Base-by-base conservation (phyloP, 2,329 filamentous ascomycete species). In the Ceratocystis smalleyi region DNA sequence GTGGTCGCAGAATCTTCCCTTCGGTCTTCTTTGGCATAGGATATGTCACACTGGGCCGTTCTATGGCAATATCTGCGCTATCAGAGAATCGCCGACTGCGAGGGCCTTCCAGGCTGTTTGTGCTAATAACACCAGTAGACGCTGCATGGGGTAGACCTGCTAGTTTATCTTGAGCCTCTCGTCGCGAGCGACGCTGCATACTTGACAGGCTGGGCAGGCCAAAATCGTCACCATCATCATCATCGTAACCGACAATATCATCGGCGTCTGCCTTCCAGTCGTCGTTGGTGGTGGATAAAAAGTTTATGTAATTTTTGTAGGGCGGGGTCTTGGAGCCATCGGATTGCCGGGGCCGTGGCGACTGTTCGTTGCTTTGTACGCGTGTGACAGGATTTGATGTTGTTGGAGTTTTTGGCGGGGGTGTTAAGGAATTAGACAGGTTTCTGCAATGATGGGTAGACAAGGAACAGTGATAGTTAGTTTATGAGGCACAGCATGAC, bases 191-290 rank as follows among this genome's bases (percentile, higher is more conserved):
- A 69, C 89, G 83, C 70, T 91, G 88, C 87, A 94, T 94, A 72
- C 87, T 96, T 4, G 91, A 88, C 72, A 97, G 83, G 72, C 91
- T 96, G 1, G 92, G 92, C 30, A 97, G 79, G 1, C 92, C 92
- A 75, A 97, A 97, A 72, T 97, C 92, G 74, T 97, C 92, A 67
- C 95, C 91, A 69, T 91, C 88, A 69, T 95, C 89, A 70, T 86
- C 79, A 66, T 89, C 88, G 70, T 94, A 89, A 10, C 83, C 84
- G 72, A 89, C 83, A 70, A 90, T 85, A 68, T 90, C 88, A 64
- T 88, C 88, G 64, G 88, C 85, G 67, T 88, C 85, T 19, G 84
- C 79, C 67, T 84, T 84, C 89, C 90, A 96, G 73, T 90, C 87
- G 71, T 90, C 85, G 69, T 91, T 87, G 43, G 88, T 89, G 68